These are phyloP conservation scores for Leavenworthia alabamica DNA, from an alignment of 345 rosid species.

Conservation along the genomic window DNA sequence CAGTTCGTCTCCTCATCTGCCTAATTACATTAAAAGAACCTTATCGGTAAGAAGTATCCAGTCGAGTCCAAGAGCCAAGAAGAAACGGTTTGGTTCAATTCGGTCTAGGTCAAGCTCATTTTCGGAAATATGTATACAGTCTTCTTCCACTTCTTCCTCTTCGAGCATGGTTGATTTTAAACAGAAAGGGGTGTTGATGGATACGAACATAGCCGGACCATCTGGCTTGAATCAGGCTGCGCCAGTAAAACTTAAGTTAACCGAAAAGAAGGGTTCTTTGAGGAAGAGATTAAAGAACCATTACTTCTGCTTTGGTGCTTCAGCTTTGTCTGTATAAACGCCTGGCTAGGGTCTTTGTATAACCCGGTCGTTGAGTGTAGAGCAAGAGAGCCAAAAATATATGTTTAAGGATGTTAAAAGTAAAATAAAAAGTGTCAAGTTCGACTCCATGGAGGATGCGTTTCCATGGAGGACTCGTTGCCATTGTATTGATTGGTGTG, in stretches of 20 bases:
- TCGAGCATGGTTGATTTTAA: slow-evolving; percentile 47
- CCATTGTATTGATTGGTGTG: not conserved
- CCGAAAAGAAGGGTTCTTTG: slow-evolving; percentile 36
- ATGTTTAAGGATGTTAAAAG: not conserved
- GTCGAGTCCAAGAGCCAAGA: slow-evolving; percentile 72
- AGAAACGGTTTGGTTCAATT: slow-evolving; percentile 50
- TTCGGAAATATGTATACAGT: slow-evolving; percentile 53
- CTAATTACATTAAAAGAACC: slow-evolving; percentile 52
- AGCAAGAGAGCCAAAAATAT: not conserved
- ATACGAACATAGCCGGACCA: slow-evolving; percentile 43
- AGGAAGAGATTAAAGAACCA: slow-evolving; percentile 46
- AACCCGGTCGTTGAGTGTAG: slow-evolving; percentile 26
- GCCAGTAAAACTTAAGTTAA: slow-evolving; percentile 19
- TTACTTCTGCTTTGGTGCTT: slow-evolving; percentile 66
- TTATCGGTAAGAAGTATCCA: slow-evolving; percentile 70
- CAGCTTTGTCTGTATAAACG: slow-evolving; percentile 43
- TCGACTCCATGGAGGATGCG: slow-evolving; percentile 1
- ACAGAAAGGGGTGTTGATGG: slow-evolving; percentile 50
- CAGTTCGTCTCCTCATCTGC: slow-evolving; percentile 30
- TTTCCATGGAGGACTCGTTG: not conserved
- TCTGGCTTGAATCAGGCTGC: slow-evolving; percentile 34
- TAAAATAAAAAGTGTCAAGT: not conserved
- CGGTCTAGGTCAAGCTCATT: slow-evolving; percentile 76
- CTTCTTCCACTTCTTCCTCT: slow-evolving; percentile 36
- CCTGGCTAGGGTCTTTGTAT: slow-evolving; percentile 36